Evolutionary conservation across 306 rosid genomes (phyloP).

Genomic region (Vigna hirtella): DNA sequence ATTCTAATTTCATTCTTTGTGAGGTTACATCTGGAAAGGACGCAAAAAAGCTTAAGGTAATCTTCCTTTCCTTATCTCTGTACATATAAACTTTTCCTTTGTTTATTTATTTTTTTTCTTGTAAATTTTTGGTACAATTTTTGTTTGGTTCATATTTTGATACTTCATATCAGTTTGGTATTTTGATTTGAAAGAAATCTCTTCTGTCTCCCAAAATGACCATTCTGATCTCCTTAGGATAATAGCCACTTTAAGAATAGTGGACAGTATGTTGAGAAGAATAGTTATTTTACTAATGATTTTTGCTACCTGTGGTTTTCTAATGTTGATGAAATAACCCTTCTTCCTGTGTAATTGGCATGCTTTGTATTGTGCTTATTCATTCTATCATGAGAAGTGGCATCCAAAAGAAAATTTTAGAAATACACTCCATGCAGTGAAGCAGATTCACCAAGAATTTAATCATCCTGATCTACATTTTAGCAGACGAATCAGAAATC

Average conservation of each 20-base stretch:
- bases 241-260: neutral
- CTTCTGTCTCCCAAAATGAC: neutral
- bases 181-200: neutral
- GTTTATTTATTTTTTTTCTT: neutral
- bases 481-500: neutral
- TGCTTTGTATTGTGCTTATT: neutral
- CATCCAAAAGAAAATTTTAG: neutral
- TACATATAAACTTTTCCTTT: neutral
- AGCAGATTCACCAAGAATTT: neutral
- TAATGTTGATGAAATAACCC: neutral
- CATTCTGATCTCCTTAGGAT: neutral
- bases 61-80: constrained; percentile 28
- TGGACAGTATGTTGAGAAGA: neutral
- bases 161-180: neutral
- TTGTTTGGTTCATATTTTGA: neutral
- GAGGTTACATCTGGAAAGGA: constrained; percentile 83
- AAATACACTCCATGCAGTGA: too few relatives aligned
- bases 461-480: neutral
- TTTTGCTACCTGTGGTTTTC: neutral
- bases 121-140: neutral
- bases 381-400: neutral
- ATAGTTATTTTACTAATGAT: neutral
- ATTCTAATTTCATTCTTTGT: constrained; percentile 94
- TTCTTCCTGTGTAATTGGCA: neutral
- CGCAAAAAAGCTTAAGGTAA: constrained; percentile 92